phyloP scores from a whole-genome alignment of 805 yeast genomes.

The Metschnikowia henanensis region DNA sequence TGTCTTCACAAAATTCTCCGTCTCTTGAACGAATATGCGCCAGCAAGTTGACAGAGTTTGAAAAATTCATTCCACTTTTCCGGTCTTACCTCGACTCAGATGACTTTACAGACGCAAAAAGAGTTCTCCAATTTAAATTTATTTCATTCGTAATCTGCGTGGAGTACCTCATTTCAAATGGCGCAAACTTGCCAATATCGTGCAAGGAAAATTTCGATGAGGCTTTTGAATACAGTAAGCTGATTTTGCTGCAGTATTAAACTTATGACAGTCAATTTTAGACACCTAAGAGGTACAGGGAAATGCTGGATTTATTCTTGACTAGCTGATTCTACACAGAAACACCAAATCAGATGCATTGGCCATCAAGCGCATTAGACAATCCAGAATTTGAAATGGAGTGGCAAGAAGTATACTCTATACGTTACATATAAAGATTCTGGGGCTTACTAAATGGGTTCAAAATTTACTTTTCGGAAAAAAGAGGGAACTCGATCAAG shows the following conservation, averaged over 20 bases:
- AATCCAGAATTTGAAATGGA: too few relatives aligned
- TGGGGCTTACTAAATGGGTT: too few relatives aligned
- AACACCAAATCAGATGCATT: too few relatives aligned
- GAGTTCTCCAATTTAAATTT: constrained; percentile 14
- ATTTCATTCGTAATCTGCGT: constrained; percentile 15
- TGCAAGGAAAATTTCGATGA: constrained; percentile 4
- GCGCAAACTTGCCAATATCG: constrained; percentile 1
- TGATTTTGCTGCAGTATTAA: constrained; percentile 9
- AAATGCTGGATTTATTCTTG: too few relatives aligned
- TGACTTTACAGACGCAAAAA: constrained; percentile 4
- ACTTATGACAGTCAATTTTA: too few relatives aligned
- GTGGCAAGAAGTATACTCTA: too few relatives aligned
- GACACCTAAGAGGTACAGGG: too few relatives aligned
- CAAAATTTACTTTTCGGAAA: too few relatives aligned
- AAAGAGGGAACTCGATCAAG: too few relatives aligned
- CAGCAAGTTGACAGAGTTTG: constrained; percentile 14
- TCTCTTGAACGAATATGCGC: constrained; percentile 11
- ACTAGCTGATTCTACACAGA: too few relatives aligned
- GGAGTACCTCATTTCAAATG: constrained; percentile 10
- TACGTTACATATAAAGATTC: too few relatives aligned
- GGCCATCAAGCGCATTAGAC: too few relatives aligned
- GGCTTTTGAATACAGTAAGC: constrained; percentile 12
- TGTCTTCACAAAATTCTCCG: not conserved
- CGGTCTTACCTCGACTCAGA: constrained; percentile 5
- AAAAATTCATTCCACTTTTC: constrained; percentile 11